Evolutionary conservation across 2,329 filamentous ascomycete genomes (phyloP), one percentile per base, ranked within the genome.

Genomic region (Penicillium sp.): DNA sequence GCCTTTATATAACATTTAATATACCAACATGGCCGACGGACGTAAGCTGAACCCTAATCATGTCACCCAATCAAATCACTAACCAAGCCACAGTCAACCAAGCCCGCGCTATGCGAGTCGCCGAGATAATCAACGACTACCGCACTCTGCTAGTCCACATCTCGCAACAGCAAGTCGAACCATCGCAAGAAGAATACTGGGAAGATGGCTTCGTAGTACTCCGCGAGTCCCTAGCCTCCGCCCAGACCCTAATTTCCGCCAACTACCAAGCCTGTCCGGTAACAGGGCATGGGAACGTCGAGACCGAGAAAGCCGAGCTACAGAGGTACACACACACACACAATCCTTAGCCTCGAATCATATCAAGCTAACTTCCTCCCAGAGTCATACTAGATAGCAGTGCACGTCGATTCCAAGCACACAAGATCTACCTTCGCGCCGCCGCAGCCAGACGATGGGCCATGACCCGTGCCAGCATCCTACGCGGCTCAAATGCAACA

Each of bases 121-220:
- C 83, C 44, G 84, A 87, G 70, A 80, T 87, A 67, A 84, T 87
- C 75, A 80, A 80, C 60, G 84, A 87, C 73, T 87, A 84, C 67
- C 82, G 84, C 50, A 84, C 82, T 53, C 73, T 86, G 4, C 81
- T 86, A 60, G 71, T 81, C 59, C 83, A 85, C 67, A 82, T 87
- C 54, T 77, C 79, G 30, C 77, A 83, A 57, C 77, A 84, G 56
- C 78, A 79, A 56, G 75, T 78, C 28, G 76, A 77, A 19, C 77
- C 80, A 30, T 75, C 79, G 5, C 73, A 79, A 38, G 81, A 83
- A 50, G 82, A 85, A 59, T 80, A 80, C 68, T 78, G 82, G 62
- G 80, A 84, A 57, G 80, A 84, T 59, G 84, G 84, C 53, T 86
- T 83, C 65, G 75, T 77, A 26, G 71, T 86, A 26, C 75, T 87